Evolutionary conservation across 257 asterid genomes (phyloP).

Genomic region (Fraxinus cuspidata): DNA sequence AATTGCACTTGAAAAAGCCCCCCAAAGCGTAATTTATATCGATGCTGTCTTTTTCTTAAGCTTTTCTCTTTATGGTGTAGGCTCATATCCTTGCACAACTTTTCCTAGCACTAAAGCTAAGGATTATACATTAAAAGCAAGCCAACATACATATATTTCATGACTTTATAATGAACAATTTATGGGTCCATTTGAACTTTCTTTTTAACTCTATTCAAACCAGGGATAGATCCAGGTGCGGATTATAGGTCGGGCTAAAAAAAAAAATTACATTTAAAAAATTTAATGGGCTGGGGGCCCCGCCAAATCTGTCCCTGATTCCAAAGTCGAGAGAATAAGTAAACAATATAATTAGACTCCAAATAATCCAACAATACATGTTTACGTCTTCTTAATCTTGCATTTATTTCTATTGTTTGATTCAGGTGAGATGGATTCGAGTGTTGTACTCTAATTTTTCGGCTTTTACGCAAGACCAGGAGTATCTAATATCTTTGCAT

Average conservation of each 20-base stretch:
- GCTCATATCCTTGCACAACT: conserved; percentile 13
- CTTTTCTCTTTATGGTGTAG: conserved; percentile 22
- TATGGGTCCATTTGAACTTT: conserved; percentile 37
- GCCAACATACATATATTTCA: conserved; percentile 20
- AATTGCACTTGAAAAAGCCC: conserved; percentile 77
- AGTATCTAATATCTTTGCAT: conserved; percentile 60
- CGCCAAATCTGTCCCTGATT: too few species aligned
- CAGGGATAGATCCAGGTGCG: too few species aligned
- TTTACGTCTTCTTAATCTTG: too few species aligned
- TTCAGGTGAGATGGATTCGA: conserved; percentile 83
- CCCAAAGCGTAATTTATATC: conserved; percentile 50
- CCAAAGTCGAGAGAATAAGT: too few species aligned
- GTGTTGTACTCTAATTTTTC: conserved; percentile 67
- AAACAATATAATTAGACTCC: too few species aligned
- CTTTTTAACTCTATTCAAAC: conserved; percentile 28
- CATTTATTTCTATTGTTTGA: neutral
- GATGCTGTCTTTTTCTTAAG: conserved; percentile 12
- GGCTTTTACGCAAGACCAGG: conserved; percentile 71
- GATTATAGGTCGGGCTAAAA: too few species aligned
- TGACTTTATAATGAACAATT: conserved; percentile 15
- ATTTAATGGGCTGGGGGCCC: too few species aligned
- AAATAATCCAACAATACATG: too few species aligned
- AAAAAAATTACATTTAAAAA: too few species aligned
- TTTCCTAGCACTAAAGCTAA: conserved; percentile 45
- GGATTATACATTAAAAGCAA: conserved; percentile 39